Evolutionary conservation across 768 basidiomycete genomes (phyloP), one percentile per base, ranked within the genome.

Genomic region (Suillus variegatus): DNA sequence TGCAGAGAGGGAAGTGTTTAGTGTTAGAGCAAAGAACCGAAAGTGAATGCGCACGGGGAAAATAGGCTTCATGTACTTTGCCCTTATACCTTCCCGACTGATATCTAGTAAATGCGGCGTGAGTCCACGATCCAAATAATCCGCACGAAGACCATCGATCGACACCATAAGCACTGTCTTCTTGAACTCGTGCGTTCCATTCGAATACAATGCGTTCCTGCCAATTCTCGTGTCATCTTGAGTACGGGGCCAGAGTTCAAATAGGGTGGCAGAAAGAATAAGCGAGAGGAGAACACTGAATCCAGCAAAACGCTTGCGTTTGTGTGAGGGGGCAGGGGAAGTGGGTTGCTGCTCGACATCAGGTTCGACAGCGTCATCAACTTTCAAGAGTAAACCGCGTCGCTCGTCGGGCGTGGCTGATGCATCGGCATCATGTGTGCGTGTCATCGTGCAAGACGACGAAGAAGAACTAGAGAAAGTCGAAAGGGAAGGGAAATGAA

Each of bases 131-230:
- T 95, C 92, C 32, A 97, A 82, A 72, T 96, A 96, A 74, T 93
- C 92, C 43, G 94, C 92, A 62, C 92, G 82, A 41, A 96, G 77
- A 0, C 94, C 94, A 71, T 96, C 95, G 43, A 96, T 92, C 36
- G 93, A 95, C 4, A 96, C 87, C 63, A 96, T 84, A 22, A 96
- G 73, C 9, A 94, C 92, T 0, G 93, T 95, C 68, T 86, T 84
- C 77, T 85, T 90, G 78, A 89, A 95, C 51, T 87, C 82, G 69
- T 94, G 90, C 2, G 94, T 95, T 40, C 94, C 94, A 71, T 95
- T 96, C 3, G 87, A 91, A 63, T 84, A 79, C 62, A 88, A 71
- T 35, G 75, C 76, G 38, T 79, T 73, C 4, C 64, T 9, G 22
- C 64, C 44, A 13, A 62, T 64, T 2, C 52, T 49, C 4, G 47